Evolutionary conservation across 345 rosid species (phyloP), one percentile per base, ranked within the genome.

Genomic region (Salix caprea): DNA sequence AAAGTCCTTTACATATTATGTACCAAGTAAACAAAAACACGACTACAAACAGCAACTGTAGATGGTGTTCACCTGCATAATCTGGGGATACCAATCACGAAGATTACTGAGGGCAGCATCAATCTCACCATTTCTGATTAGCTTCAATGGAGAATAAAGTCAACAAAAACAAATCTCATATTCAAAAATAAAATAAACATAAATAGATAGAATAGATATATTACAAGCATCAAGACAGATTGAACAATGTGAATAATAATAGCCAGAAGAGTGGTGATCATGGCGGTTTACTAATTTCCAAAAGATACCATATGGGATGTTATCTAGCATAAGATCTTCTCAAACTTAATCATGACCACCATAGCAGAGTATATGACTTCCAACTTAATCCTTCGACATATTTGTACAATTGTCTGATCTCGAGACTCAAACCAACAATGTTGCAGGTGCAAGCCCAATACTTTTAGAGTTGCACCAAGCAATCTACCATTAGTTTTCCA

Each of bases 81-180:
- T 85, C 79, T 91, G 89, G 71, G 99, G 99, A 87, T 91, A 90
- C 91, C 89, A 92, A 39, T 87, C 89, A 46, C n/a, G 88, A 69
- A 96, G 94, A 78, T 85, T 84, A 76, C 67, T 75, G 58, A 93
- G 73, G 67, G 94, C 94, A 65, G 86, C 85, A 86, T 91, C 93
- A 78, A 92, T 90, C 75, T 92, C 90, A 62, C 98, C 99, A 78
- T 77, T 90, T 87, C 90, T 88, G 83, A 96, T 88, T 74, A 91
- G 87, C 99, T 96, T 85, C 83, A 81, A 73, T 30, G 72, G 64
- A 82, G 64, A 75, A 76, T 71, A 61, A 19, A 74, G 76, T 76
- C 69, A 80, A 73, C 72, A 77, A 79, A 77, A 65, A 61, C 58
- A 67, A 40, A 32, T 23, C 64, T 42, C 34, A 3, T 34, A 75